Evolutionary conservation across 2,329 filamentous ascomycete species (phyloP).

Genomic region (Coniochaeta sp.): DNA sequence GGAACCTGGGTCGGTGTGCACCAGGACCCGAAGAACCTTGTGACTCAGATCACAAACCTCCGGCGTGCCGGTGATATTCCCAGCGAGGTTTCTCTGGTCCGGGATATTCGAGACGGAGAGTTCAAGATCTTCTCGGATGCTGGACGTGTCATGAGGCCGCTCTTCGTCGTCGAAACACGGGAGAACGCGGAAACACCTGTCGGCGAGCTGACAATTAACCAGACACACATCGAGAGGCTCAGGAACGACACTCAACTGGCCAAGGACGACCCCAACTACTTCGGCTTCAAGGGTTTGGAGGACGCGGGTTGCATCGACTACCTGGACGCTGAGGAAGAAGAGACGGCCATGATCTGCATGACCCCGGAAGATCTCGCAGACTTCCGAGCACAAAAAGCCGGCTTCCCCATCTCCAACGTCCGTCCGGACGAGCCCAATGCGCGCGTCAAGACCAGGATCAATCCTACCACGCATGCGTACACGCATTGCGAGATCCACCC

Average conservation of each 20-base stretch:
- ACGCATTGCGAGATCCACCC: conserved; percentile 99
- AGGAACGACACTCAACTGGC: conserved; percentile 64
- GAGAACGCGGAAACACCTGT: conserved; percentile 58
- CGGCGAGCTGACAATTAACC: conserved; percentile 74
- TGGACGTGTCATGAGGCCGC: conserved; percentile 84
- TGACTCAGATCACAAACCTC: conserved; percentile 69
- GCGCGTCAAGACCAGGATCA: conserved; percentile 81
- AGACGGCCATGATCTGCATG: conserved; percentile 99
- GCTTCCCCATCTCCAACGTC: conserved; percentile 56
- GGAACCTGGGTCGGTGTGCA: conserved; percentile 97
- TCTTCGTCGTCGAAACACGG: conserved; percentile 91
- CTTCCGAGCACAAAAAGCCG: conserved; percentile 62
- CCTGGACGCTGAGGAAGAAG: conserved; percentile 95
- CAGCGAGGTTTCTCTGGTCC: conserved; percentile 87
- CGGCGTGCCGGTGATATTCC: conserved; percentile 78
- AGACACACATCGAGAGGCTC: conserved; percentile 71
- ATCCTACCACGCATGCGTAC: conserved; percentile 82
- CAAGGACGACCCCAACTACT: conserved; percentile 53
- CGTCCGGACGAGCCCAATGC: conserved; percentile 63
- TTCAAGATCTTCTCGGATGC: conserved; percentile 99
- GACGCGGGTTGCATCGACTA: conserved; percentile 87
- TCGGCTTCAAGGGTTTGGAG: conserved; percentile 84
- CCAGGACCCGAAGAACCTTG: conserved; percentile 78
- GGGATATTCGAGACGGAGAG: conserved; percentile 93
- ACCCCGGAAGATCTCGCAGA: conserved; percentile 88